phyloP scores from a whole-genome alignment of 257 asterid genomes.

The Pogostemon cablin region DNA sequence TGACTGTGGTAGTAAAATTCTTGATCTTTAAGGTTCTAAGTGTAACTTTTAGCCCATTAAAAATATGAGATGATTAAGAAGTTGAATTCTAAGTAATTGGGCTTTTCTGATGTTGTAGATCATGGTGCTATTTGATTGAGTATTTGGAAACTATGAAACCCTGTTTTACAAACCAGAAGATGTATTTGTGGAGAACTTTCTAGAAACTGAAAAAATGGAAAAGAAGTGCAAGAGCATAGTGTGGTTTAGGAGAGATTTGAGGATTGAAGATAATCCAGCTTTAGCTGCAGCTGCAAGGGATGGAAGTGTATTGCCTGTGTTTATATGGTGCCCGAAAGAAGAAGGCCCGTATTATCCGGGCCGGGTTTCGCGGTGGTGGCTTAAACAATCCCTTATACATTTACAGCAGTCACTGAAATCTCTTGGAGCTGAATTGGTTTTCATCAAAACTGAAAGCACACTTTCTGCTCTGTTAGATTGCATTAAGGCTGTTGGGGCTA shows the following conservation, averaged over 20 bases:
- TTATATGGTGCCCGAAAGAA: slow-evolving; percentile 91
- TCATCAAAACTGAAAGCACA: slow-evolving; percentile 74
- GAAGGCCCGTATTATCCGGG: slow-evolving; percentile 85
- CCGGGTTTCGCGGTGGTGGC: slow-evolving; percentile 97
- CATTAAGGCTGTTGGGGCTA: slow-evolving; percentile 69
- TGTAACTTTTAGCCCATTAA: background rate
- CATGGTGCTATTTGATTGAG: background rate
- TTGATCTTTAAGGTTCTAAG: background rate
- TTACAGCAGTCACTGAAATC: slow-evolving; percentile 72
- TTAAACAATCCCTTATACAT: slow-evolving; percentile 80
- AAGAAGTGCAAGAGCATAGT: slow-evolving; percentile 61
- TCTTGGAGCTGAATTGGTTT: slow-evolving; percentile 74
- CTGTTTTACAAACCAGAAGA: background rate
- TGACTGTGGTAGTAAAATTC: background rate
- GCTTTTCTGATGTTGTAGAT: slow-evolving; percentile 8
- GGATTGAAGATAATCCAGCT: slow-evolving; percentile 94
- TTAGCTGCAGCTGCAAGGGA: slow-evolving; percentile 82
- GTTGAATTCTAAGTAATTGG: slow-evolving; percentile 3
- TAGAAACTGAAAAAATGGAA: slow-evolving; percentile 49
- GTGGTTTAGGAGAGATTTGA: slow-evolving; percentile 98
- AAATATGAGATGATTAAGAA: background rate
- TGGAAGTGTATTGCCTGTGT: slow-evolving; percentile 73
- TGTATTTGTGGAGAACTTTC: background rate
- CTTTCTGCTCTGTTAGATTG: slow-evolving; percentile 69
- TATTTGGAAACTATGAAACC: background rate